Conservation (phyloP, 345 rosid species). For the Acer campestre region DNA sequence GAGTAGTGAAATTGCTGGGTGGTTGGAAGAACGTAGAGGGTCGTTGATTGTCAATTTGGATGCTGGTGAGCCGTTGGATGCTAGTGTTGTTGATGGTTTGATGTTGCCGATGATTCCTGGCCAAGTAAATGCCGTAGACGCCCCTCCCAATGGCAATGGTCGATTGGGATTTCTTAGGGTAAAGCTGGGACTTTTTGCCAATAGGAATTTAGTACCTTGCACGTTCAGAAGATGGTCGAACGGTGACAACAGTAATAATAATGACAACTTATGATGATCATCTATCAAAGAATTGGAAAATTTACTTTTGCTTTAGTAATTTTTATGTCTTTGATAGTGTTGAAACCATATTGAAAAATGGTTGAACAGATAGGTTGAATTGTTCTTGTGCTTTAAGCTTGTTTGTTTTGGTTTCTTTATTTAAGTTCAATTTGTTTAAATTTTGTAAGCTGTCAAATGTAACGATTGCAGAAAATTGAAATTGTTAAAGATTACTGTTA, state of each 20-base stretch:
- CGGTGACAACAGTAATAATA: constrained; percentile 36
- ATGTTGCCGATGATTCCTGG: constrained; percentile 31
- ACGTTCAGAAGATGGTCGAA: constrained; percentile 61
- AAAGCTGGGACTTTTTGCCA: constrained; percentile 56
- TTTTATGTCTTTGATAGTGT: not conserved
- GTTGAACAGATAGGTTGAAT: not conserved
- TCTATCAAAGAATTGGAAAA: constrained; percentile 16
- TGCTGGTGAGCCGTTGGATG: constrained; percentile 39
- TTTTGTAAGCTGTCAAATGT: not conserved
- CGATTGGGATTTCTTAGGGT: constrained; percentile 51
- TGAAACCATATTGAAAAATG: no score
- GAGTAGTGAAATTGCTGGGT: constrained; percentile 51
- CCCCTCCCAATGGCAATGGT: constrained; percentile 44
- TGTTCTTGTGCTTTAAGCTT: constrained; percentile 4
- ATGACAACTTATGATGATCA: constrained; percentile 33
- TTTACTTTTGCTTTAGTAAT: constrained; percentile 15
- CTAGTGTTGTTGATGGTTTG: constrained; percentile 35
- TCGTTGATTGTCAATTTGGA: constrained; percentile 67
- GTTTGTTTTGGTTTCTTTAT: not conserved
- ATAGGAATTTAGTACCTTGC: constrained; percentile 57
- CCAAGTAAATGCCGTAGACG: constrained; percentile 37
- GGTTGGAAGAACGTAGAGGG: constrained; percentile 56
- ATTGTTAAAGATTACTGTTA: not conserved
- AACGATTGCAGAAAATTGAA: not conserved
- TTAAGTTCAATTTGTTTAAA: not conserved